These are phyloP conservation scores for Conticribra weissflogii DNA, from an alignment of 108 stramenopile genomes.

Conservation along the genomic window DNA sequence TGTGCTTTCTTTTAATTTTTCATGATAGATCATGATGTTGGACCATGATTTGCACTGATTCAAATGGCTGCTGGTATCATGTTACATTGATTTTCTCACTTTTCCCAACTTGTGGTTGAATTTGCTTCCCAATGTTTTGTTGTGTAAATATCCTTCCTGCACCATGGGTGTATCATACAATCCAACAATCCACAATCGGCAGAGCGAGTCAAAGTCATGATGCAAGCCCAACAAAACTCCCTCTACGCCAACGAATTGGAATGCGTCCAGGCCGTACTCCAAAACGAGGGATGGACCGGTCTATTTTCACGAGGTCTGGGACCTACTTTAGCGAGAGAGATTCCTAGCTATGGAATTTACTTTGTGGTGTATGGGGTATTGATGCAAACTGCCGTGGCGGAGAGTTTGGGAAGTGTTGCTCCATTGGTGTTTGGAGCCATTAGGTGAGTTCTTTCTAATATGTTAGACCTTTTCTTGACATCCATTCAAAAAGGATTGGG, in stretches of 20 bases:
- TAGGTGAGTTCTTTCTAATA: conserved; percentile 15
- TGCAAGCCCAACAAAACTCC: conserved; percentile 48
- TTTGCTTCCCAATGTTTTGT: no score
- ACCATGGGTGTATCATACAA: background rate
- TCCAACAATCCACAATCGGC: background rate
- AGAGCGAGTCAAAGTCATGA: conserved; percentile 59
- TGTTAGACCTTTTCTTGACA: conserved; percentile 29
- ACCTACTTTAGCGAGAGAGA: conserved; percentile 42
- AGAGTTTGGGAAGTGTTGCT: conserved; percentile 30
- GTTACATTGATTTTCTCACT: no score
- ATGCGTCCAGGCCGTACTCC: conserved; percentile 43
- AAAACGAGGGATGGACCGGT: conserved; percentile 47
- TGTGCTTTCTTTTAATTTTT: background rate
- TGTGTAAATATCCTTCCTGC: background rate
- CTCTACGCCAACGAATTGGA: conserved; percentile 47
- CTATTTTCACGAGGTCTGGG: conserved; percentile 46
- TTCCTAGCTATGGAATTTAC: conserved; percentile 55
- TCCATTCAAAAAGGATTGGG: no score
- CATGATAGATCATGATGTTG: background rate
- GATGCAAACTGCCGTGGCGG: conserved; percentile 35
- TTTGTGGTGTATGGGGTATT: conserved; percentile 50
- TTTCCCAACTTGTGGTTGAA: no score
- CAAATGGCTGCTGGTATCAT: no score
- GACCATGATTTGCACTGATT: background rate
- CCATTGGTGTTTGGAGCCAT: conserved; percentile 53